Base-by-base conservation (phyloP, 1,139 yeast genomes). In the Candida albicans region DNA sequence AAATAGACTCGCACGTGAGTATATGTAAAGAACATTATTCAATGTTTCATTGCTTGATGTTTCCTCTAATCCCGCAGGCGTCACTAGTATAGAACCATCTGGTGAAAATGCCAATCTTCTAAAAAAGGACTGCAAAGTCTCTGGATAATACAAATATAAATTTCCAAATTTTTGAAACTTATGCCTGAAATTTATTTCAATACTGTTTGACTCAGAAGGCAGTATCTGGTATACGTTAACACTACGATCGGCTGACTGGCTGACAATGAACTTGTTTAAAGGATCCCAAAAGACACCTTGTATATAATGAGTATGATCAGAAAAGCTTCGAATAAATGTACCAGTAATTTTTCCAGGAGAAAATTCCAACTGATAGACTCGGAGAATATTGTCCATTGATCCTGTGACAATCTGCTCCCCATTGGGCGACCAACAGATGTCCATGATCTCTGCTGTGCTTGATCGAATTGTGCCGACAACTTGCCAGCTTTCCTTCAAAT, bases 241-340 rank as follows among this genome's bases (percentile, higher is more conserved):
- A 1, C 90, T 76, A 46, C 96, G 68, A 63, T 95, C 99, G 3
- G 96, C 95, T 22, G 95, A 83, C 59, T 91, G 97, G 6, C 96
- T 87, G 0, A 91, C 89, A 14, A 93, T 64, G 54, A 65, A 89
- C 55, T 84, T 81, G 47, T 84, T 82, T 45, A 70, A 58, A 2
- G 99, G 99, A 61, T 93, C 99, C 98, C 98, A 93, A 0, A 85
- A 75, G 3, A 93, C 93, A 2, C 99, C 99, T 63, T 93, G 99
- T 2, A 93, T 95, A 56, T 88, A 91, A 59, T 91, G 97, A 32
- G 70, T 68, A 61, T 93, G 98, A 51, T 87, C 89, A 2, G 81
- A 77, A 39, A 86, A 67, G 45, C 84, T 83, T 11, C 76, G 67
- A 1, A 88, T 72, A 53, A 85, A 76, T 37, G 73, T 71, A 0